These are phyloP conservation scores for Ceratobasidium sp. DNA, from an alignment of 1,284 basidiomycete species.

Conservation along the genomic window DNA sequence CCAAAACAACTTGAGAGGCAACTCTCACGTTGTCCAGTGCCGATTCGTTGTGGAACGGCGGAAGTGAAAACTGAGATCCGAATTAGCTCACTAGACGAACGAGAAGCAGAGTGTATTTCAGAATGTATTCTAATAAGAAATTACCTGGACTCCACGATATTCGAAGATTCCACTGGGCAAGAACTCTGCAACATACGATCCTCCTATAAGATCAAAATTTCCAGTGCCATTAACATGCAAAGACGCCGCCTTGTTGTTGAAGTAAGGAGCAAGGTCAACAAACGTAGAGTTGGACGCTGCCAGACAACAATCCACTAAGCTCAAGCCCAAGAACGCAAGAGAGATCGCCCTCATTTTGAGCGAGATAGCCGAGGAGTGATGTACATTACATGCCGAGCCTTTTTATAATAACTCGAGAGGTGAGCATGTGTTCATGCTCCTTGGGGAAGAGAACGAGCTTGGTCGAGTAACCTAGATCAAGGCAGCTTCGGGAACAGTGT, in stretches of 20 bases:
- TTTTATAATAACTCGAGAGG: background rate
- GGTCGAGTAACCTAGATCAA: background rate
- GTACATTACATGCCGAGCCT: background rate
- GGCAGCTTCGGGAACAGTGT: slow-evolving; percentile 14
- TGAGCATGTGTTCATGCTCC: background rate
- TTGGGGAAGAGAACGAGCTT: slow-evolving; percentile 17
- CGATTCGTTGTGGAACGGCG: slow-evolving; percentile 28
- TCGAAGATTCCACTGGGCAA: slow-evolving; percentile 43
- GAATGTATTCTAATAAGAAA: background rate
- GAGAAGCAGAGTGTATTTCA: too few species aligned
- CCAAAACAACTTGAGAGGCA: slow-evolving; percentile 25
- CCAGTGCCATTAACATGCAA: slow-evolving; percentile 25
- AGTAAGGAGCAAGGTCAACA: slow-evolving; percentile 15
- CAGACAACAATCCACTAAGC: background rate
- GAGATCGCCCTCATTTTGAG: background rate
- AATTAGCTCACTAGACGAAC: too few species aligned
- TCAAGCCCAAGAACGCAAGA: background rate
- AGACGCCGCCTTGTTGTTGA: slow-evolving; percentile 31
- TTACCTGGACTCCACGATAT: slow-evolving; percentile 44
- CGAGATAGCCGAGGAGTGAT: background rate
- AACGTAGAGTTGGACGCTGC: slow-evolving; percentile 17
- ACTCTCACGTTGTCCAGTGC: slow-evolving; percentile 29
- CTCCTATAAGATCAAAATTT: slow-evolving; percentile 44
- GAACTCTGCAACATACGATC: slow-evolving; percentile 40
- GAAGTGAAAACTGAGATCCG: slow-evolving; percentile 2